Evolutionary conservation across 371 early-diverging fungal species (phyloP).

Genomic region (Dipsacomyces acuminosporus): DNA sequence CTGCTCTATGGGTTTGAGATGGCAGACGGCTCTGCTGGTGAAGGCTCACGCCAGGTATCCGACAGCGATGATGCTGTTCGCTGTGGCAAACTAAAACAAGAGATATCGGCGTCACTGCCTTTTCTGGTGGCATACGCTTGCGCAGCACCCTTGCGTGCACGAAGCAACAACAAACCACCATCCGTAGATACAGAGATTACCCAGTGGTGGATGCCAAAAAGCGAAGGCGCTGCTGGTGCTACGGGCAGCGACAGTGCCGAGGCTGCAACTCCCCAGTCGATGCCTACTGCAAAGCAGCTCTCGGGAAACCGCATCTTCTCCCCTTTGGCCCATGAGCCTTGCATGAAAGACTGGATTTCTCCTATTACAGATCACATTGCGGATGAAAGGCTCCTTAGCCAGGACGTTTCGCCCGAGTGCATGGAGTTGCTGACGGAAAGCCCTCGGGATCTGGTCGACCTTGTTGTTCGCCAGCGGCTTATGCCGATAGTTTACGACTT

Average conservation of each 20-base stretch:
- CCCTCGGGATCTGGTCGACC: conserved; percentile 16
- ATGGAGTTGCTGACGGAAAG: conserved; percentile 1
- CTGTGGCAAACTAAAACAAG: background rate
- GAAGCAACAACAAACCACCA: background rate
- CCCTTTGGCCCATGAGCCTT: conserved; percentile 6
- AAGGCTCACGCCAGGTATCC: background rate
- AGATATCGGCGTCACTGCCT: conserved; percentile 23
- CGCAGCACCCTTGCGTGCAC: conserved; percentile 24
- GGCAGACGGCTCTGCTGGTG: background rate
- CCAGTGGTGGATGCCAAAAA: conserved; percentile 22
- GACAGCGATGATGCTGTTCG: background rate
- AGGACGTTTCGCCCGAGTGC: background rate
- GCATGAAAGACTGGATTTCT: conserved; percentile 36
- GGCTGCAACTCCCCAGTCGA: background rate
- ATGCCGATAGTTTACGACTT: conserved; percentile 57
- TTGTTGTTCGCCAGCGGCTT: conserved; percentile 51
- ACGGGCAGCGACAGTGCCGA: background rate
- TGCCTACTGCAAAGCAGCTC: conserved; percentile 14
- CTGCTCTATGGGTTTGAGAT: conserved; percentile 4
- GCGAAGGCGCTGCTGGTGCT: too few relatives aligned
- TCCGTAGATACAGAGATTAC: conserved; percentile 6
- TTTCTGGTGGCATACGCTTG: conserved; percentile 38
- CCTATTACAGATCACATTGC: conserved; percentile 21
- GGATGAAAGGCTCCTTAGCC: conserved; percentile 15
- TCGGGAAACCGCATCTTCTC: conserved; percentile 1